Conservation (phyloP, 257 asterid genomes). For the Solanum etuberosum region DNA sequence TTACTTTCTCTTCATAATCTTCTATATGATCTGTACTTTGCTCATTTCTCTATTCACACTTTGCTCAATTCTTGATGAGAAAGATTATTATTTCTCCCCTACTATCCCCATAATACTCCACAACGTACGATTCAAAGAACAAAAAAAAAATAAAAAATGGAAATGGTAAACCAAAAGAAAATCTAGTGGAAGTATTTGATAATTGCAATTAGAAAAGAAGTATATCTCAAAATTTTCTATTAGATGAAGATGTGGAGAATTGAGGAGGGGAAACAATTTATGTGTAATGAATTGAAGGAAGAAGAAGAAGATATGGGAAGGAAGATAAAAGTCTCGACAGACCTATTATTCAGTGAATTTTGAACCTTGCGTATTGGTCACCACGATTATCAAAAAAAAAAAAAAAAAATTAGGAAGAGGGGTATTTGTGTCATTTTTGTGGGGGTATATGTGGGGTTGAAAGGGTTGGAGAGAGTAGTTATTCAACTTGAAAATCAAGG, state of each 20-base stretch:
- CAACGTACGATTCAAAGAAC: neutral
- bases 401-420: neutral
- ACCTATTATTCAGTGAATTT: neutral
- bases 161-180: neutral
- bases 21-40: neutral
- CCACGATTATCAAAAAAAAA: neutral
- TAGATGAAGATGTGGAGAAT: neutral
- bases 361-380: too few relatives aligned
- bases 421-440: neutral
- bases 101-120: neutral
- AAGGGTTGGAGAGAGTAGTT: constrained; percentile 3
- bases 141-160: neutral
- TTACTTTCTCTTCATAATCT: neutral
- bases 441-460: neutral
- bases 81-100: neutral
- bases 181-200: neutral
- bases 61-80: neutral
- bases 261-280: neutral
- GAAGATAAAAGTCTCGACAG: neutral
- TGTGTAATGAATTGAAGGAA: neutral
- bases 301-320: neutral
- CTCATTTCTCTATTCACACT: neutral
- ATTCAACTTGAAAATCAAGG: constrained; percentile 69
- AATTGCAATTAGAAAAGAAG: neutral
- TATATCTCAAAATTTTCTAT: neutral